Base-by-base conservation (phyloP, 108 stramenopile species). In the Pseudonitzschia multiseries region DNA sequence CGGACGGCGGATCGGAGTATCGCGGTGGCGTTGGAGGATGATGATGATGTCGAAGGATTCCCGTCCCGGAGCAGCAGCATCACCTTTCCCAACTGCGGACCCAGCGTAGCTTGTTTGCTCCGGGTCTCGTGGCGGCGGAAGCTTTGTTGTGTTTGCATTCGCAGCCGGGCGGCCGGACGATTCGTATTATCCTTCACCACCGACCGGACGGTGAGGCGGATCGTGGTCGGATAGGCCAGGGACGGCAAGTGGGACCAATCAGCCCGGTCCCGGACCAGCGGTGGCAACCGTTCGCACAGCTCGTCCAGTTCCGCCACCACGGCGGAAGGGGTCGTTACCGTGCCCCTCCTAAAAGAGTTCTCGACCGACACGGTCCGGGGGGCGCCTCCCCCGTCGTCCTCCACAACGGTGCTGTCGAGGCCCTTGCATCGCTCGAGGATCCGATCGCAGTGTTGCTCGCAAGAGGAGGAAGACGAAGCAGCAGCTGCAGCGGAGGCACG, bases 361-460 rank as follows among this genome's bases (percentile, higher is more conserved):
- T 87, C 87, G 2, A 87, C 84, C 9, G 87, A 87, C 0, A 87
- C 79, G 13, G 81, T 80, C 60, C 83, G 83, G 54, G 80, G 60
- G 1, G 74, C 51, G 28, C 75, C 84, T 29, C 87, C 87, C 14
- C 79, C 67, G 33, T 87, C 87, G 61, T 87, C 87, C 0, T 63
- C 31, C 32, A 87, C 40, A 2, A 17, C 15, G 4, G 57, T 53
- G n/a, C 46, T 2, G 65, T 87, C 87, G 4, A 84, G 20, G 51
- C 87, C 87, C 26, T 63, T 68, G 44, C 87, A 87, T 61, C 70
- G 69, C 60, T 84, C 48, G 8, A 82, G 18, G 13, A 87, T 33
- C 29, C 61, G 26, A 33, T 79, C 71, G 52, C 78, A 79, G 28
- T 59, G 65, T 17, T 71, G 42, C 46, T 63, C 57, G 36, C 67